Evolutionary conservation across 176 grass and related monocot species (phyloP), one percentile per base, ranked within the genome.

Genomic region (Zea luxurians): DNA sequence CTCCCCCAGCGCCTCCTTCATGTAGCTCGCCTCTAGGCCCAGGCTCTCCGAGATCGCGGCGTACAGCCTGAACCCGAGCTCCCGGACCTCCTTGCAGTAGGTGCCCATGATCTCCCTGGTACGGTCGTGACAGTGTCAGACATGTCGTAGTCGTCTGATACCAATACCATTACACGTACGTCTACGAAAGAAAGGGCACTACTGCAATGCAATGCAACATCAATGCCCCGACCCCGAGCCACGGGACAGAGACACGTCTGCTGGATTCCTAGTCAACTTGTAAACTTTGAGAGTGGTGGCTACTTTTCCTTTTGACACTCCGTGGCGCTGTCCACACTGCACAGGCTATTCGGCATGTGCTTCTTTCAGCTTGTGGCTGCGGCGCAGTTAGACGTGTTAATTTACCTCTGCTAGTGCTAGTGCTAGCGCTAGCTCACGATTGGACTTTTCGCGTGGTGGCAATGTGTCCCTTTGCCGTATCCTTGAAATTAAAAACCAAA

Each of bases 61-160:
- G 61, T 86, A 88, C 3, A 97, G 76, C 76, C 61, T 40, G 68
- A 97, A 90, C 44, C 93, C 90, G 2, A 97, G 73, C 64, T 75
- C 71, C 38, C 93, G 88, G 35, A 88, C 85, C 64, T 97, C 68
- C 6, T 27, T 79, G 79, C 90, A 92, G 85, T 97, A 97, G 18
- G 49, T 65, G 79, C 90, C 88, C 10, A 97, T 78, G 20, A 74
- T 86, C 44, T 97, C 87, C 89, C 86, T 88, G 86, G 4, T n/a
- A 54, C 17, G 15, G 1, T 13, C 12, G 7, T 66, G 10, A 17
- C 27, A 63, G 12, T 17, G 42, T 69, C 70, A 40, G 38, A 40
- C 38, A 40, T 40, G 4, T 40, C 38, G 38, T 40, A 27, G 27
- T 27, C 27, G 27, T 27, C 27, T 27, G 27, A 27, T 27, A 27